Evolutionary conservation across 805 yeast species (phyloP).

Genomic region (Saturnispora bothae): DNA sequence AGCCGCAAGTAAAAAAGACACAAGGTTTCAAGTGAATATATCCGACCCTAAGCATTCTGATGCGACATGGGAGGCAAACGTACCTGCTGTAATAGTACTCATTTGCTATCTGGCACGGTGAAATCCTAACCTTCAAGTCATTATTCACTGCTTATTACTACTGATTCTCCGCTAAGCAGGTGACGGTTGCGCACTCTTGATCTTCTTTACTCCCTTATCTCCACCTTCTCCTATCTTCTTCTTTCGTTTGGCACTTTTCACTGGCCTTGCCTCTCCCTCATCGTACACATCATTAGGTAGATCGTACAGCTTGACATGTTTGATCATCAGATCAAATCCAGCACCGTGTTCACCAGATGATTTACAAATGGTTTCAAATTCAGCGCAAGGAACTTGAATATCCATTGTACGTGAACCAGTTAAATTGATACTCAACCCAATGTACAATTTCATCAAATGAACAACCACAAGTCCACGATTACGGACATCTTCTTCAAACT

Average conservation of each 20-base stretch:
- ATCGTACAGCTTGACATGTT: constrained; percentile 67
- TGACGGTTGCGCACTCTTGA: not conserved
- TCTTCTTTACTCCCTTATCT: constrained; percentile 23
- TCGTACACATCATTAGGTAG: constrained; percentile 76
- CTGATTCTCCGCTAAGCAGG: not conserved
- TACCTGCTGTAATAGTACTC: too few species aligned
- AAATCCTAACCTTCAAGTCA: too few species aligned
- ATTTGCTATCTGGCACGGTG: too few species aligned
- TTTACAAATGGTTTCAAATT: constrained; percentile 73
- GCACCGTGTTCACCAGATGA: constrained; percentile 59
- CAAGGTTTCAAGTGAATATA: too few species aligned
- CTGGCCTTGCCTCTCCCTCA: constrained; percentile 71
- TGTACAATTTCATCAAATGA: constrained; percentile 63
- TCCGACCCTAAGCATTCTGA: too few species aligned
- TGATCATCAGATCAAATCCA: constrained; percentile 50
- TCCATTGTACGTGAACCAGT: constrained; percentile 59
- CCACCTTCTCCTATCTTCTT: constrained; percentile 23
- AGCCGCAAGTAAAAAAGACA: too few species aligned
- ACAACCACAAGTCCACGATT: constrained; percentile 26
- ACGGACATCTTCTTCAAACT: constrained; percentile 19
- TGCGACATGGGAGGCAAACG: too few species aligned
- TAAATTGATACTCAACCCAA: constrained; percentile 57
- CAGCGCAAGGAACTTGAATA: constrained; percentile 82
- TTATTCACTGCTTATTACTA: too few species aligned
- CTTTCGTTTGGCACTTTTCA: constrained; percentile 42